A percentile compares a stretch with the other conserved stretches of the same genome.
Conservation (phyloP, 345 rosid genomes). For the Salix viminalis region DNA sequence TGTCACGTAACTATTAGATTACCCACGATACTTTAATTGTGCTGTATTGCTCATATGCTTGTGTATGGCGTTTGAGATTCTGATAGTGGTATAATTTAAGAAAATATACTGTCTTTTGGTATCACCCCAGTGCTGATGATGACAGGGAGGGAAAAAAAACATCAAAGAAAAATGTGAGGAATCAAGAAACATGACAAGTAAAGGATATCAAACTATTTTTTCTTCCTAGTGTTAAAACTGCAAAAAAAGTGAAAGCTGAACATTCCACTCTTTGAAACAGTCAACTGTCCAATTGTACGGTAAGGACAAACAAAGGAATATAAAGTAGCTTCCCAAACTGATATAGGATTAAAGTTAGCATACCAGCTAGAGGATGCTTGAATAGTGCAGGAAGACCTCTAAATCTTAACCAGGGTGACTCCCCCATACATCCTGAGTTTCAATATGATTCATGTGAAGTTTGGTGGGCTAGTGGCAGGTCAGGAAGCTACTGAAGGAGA, state of each 20-base stretch:
- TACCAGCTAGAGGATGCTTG: neutral
- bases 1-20: neutral
- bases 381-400: constrained; percentile 3
- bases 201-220: neutral
- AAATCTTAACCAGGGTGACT: constrained; percentile 16
- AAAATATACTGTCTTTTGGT: neutral
- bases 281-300: neutral
- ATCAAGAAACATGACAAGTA: neutral
- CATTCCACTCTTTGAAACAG: neutral
- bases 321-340: neutral
- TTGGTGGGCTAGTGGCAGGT: constrained; percentile 78
- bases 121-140: neutral
- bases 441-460: constrained; percentile 37
- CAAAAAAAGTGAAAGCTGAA: neutral
- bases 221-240: neutral
- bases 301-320: neutral
- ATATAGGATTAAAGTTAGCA: neutral
- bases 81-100: neutral
- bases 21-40: neutral
- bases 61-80: constrained; percentile 3
- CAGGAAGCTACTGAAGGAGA: constrained; percentile 72
- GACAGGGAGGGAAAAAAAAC: neutral
- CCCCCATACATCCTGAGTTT: constrained; percentile 14
- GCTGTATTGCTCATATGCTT: neutral
- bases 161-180: neutral